Percentiles rank a stretch among this genome's conserved stretches.
phyloP scores from a whole-genome alignment of 345 rosid genomes.

The Aquilaria yunnanensis region DNA sequence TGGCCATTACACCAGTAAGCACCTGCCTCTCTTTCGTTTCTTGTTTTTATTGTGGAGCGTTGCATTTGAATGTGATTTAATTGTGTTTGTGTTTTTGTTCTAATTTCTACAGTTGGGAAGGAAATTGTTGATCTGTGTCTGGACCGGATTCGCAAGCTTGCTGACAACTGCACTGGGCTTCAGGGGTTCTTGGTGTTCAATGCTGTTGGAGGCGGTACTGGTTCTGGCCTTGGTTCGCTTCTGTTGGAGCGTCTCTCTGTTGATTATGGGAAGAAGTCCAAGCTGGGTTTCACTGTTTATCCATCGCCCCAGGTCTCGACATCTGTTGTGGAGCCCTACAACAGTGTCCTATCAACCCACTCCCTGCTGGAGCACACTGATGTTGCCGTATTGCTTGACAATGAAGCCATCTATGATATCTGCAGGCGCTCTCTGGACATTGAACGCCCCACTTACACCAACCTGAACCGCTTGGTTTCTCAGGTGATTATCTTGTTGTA shows the following conservation, averaged over 20 bases:
- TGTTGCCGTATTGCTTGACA: conserved; percentile 46
- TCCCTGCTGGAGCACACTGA: conserved; percentile 61
- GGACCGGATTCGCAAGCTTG: conserved; percentile 50
- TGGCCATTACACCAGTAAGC: conserved; percentile 47
- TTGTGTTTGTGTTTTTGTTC: background rate
- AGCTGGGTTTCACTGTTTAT: conserved; percentile 51
- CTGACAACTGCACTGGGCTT: conserved; percentile 59
- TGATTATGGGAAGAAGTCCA: conserved; percentile 51
- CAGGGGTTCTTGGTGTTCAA: conserved; percentile 58
- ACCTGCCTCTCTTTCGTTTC: background rate
- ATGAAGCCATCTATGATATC: conserved; percentile 55
- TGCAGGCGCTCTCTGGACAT: conserved; percentile 60
- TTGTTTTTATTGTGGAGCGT: background rate
- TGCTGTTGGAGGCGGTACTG: conserved; percentile 63
- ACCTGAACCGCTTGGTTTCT: conserved; percentile 50
- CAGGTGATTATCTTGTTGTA: conserved; percentile 23
- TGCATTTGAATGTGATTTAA: background rate
- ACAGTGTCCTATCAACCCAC: conserved; percentile 52
- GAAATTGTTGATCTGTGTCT: conserved; percentile 58
- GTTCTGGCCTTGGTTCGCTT: conserved; percentile 55
- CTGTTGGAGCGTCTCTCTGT: conserved; percentile 58
- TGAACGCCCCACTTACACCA: conserved; percentile 57
- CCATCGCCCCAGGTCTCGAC: conserved; percentile 63
- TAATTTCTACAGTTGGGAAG: conserved; percentile 30
- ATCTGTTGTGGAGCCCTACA: conserved; percentile 52